phyloP scores from a whole-genome alignment of 2,329 filamentous ascomycete genomes.

The Curvularia sp. region DNA sequence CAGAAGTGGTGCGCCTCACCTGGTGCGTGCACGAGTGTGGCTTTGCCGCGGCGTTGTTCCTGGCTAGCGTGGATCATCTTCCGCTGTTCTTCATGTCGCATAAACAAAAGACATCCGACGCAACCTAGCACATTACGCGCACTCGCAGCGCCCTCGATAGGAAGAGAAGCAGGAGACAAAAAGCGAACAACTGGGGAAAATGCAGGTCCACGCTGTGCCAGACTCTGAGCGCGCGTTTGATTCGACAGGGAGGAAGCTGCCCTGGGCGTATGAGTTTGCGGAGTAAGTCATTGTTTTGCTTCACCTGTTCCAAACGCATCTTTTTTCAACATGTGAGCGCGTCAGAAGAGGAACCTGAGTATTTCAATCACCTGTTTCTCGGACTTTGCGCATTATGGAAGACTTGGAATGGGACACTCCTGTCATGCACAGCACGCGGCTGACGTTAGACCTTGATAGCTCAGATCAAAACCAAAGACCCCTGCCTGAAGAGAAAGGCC shows the following conservation, averaged over 20 bases:
- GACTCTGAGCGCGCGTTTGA: constrained; percentile 67
- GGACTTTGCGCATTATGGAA: constrained; percentile 1
- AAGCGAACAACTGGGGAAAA: constrained; percentile 43
- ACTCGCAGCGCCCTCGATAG: constrained; percentile 11
- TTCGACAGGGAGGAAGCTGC: constrained; percentile 64
- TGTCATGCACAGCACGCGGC: constrained; percentile 9
- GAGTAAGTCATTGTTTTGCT: constrained; percentile 56
- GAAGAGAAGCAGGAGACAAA: neutral
- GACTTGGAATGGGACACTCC: constrained; percentile 4
- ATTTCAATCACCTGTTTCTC: neutral
- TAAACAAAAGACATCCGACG: constrained; percentile 34
- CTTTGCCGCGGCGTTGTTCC: constrained; percentile 35
- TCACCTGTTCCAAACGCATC: neutral
- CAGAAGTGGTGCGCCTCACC: constrained; percentile 25
- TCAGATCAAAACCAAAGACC: constrained; percentile 58
- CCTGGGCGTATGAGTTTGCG: constrained; percentile 69
- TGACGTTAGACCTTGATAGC: constrained; percentile 32
- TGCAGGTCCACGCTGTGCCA: constrained; percentile 72
- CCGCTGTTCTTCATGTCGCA: constrained; percentile 29
- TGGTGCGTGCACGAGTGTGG: constrained; percentile 32
- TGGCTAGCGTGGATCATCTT: constrained; percentile 21
- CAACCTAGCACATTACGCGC: constrained; percentile 9
- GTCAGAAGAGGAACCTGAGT: neutral
- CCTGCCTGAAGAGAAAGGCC: constrained; percentile 65
- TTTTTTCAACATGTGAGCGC: neutral